A percentile compares a stretch with the other conserved stretches of the same genome.
Evolutionary conservation across 306 rosid species (phyloP).

Genomic region (Begonia masoniana): DNA sequence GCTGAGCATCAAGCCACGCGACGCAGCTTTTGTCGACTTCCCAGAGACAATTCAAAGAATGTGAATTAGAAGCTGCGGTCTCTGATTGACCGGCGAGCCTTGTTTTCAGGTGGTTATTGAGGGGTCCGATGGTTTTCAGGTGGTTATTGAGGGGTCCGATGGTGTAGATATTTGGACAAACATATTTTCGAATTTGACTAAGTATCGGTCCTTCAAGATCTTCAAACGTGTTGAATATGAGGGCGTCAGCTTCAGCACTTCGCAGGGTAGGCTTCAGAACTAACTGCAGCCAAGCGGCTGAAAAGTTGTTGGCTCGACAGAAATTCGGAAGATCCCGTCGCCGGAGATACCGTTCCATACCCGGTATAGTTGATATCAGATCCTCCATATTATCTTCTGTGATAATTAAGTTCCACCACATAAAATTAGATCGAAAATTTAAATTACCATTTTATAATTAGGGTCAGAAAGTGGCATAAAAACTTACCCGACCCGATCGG

Average conservation of each 20-base stretch:
- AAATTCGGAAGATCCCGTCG: slow-evolving; percentile 44
- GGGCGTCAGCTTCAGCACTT: slow-evolving; percentile 14
- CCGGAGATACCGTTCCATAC: slow-evolving; percentile 40
- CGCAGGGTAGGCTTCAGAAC: background rate
- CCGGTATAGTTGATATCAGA: slow-evolving; percentile 11
- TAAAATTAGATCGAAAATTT: too few relatives aligned
- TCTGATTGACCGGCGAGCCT: background rate
- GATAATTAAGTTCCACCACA: too few relatives aligned
- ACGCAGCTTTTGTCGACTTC: slow-evolving; percentile 28
- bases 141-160: slow-evolving; percentile 41
- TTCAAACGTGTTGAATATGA: slow-evolving; percentile 52
- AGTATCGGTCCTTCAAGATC: slow-evolving; percentile 37
- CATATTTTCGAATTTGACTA: slow-evolving; percentile 7
- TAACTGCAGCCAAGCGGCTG: background rate
- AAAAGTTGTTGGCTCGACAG: background rate
- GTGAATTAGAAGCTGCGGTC: background rate
- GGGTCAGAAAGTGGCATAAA: too few relatives aligned
- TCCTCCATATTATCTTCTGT: slow-evolving; percentile 48
- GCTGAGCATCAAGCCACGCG: slow-evolving; percentile 41
- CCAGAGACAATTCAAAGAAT: background rate
- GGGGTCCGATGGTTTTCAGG: too few relatives aligned
- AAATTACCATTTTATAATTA: too few relatives aligned
- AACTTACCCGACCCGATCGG: slow-evolving; percentile 13
- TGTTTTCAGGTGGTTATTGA: too few relatives aligned
- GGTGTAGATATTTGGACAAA: slow-evolving; percentile 21